Evolutionary conservation across 768 basidiomycete species (phyloP).

Genomic region (Mycena vulgaris): DNA sequence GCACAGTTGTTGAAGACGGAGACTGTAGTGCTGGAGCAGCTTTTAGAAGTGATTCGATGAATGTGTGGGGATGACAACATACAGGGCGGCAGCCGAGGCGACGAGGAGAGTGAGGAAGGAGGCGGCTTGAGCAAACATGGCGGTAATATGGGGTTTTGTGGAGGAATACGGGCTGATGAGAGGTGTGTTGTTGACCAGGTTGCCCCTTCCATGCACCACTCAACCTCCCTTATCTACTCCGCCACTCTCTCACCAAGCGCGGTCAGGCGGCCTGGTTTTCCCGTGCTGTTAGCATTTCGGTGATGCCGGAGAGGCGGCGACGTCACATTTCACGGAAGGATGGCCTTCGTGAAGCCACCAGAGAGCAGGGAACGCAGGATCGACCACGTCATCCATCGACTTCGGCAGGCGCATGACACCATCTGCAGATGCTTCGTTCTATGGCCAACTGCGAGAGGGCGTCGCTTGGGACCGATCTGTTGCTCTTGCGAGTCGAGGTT

Average conservation of each 20-base stretch:
- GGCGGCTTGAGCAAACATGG: too few relatives aligned
- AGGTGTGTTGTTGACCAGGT: constrained; percentile 1
- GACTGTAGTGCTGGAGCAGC: constrained; percentile 17
- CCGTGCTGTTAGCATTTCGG: constrained; percentile 5
- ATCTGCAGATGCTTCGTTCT: neutral
- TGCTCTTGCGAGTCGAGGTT: neutral
- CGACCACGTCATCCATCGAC: constrained; percentile 2
- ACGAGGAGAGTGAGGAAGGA: constrained; percentile 13
- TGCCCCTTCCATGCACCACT: neutral
- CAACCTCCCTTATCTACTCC: neutral
- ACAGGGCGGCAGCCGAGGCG: constrained; percentile 24
- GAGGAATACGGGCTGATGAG: too few relatives aligned
- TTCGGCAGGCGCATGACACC: neutral
- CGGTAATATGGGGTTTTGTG: too few relatives aligned
- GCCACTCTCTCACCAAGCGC: constrained; percentile 5
- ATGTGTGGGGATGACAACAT: constrained; percentile 14
- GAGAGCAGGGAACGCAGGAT: constrained; percentile 4
- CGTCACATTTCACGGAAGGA: too few relatives aligned
- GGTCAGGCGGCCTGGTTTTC: constrained; percentile 10
- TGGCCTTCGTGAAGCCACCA: constrained; percentile 5
- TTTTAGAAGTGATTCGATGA: constrained; percentile 4
- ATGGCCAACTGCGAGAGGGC: neutral
- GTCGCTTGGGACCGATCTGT: constrained; percentile 3
- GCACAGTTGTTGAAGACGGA: constrained; percentile 20
- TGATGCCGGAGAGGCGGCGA: too few relatives aligned